Base-by-base conservation (phyloP, 2,329 filamentous ascomycete genomes). In the Neurospora crassa region DNA sequence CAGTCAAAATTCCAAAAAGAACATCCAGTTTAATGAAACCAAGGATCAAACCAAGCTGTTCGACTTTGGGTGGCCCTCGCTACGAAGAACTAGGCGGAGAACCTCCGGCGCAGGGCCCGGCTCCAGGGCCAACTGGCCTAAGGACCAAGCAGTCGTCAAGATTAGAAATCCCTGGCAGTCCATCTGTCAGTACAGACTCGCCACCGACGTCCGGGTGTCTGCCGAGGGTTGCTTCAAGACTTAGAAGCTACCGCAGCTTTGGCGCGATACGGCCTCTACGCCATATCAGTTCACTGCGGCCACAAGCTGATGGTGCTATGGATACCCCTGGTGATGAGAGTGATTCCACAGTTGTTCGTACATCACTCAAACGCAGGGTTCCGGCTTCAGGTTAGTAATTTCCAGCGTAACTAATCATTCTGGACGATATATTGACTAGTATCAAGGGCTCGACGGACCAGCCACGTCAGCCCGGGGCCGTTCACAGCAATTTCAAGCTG, bases 1-100 rank as follows among this genome's bases (percentile, higher is more conserved):
- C 67, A 29, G 67, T 74, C 34, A 63, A 68, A 5, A 70, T 74
- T 20, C 73, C 74, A 6, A 59, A 72, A n/a, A 70, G 72, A 37
- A 70, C 67, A 12, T 73, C 73, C 3, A 76, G 72, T 69, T 63
- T 74, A 24, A 40, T 59, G 45, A 73, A 70, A 43, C 37, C 40
- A 45, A 71, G 71, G 24, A n/a, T 45, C 2, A 37, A 53, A 45
- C 63, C 43, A 67, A 63, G 53, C 29, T 63, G 5, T 1, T 63
- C 53, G 24, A 40, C 67, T 68, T 16, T 11, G 70, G 59, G 24
- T 34, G 53, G 29, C 16, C 53, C 53, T 63, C 53, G 29, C 29
- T 37, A 63, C 16, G 53, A 63, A 63, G 53, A 63, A 2, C 24
- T 63, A 5, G 53, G 16, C 29, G 53, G 34, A 34, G 53, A 18